Evolutionary conservation across 768 basidiomycete species (phyloP), one percentile per base, ranked within the genome.

Genomic region (Serendipita sp.): DNA sequence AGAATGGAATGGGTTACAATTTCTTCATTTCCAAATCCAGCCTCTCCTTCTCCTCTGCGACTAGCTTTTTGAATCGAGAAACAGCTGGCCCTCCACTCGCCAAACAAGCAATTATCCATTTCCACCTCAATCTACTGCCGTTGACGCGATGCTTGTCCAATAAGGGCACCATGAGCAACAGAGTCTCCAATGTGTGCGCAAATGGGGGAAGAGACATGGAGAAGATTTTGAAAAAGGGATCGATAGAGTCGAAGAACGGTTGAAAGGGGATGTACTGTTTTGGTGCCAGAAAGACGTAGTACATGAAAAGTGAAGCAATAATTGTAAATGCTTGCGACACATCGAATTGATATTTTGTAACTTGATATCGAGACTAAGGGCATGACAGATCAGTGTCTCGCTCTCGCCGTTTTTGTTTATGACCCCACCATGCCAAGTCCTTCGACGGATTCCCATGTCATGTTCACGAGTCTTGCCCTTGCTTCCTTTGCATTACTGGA

Each of bases 281-380:
- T 24, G 53, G 53, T 20, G 53, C 33, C 17, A 58, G 53, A 26
- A 58, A 58, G 33, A 58, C 17, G n/a, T 34, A 58, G 53, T 58
- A 58, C 53, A 58, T 58, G 33, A n/a, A 28, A 4, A 58, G 33
- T 13, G 5, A 58, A 13, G 24, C 53, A 34, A 58, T 5, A 58
- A 58, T 33, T 11, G 53, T 33, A 33, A 28, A 22, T 11, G 31
- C 24, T 33, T 58, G 53, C 9, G 11, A 11, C 11, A 58, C 24
- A 9, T 24, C 30, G 31, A 58, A 33, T 34, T 24, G 17, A 31
- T 58, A 58, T 4, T 1, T 2, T 4, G 4, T 33, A 31, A 58
- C 53, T 33, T 58, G 53, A 33, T 58, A 58, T 11, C 53, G 53
- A n/a, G 53, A 58, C 53, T 58, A 11, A 9, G 11, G 53, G 53